phyloP scores from a whole-genome alignment of 441 rosid genomes.

The Gossypium trilobum region DNA sequence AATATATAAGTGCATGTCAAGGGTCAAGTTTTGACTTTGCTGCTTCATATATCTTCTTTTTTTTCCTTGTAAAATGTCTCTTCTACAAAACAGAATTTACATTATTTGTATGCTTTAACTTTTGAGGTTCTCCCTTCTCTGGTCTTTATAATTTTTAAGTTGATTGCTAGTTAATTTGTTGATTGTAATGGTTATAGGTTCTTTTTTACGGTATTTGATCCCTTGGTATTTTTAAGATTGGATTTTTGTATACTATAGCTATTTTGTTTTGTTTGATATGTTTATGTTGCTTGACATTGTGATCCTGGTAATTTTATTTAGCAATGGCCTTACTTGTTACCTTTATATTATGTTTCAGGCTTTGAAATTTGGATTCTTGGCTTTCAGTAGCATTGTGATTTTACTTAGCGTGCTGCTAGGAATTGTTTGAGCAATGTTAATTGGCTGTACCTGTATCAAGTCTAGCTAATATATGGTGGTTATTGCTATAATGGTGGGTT shows the following conservation, averaged over 20 bases:
- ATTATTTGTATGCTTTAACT: background rate
- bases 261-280: background rate
- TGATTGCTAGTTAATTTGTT: background rate
- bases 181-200: background rate
- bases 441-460: background rate
- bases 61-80: background rate
- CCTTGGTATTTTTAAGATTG: background rate
- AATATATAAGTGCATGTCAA: background rate
- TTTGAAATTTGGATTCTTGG: slow-evolving; percentile 2
- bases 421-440: background rate
- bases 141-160: background rate
- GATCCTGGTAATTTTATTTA: background rate
- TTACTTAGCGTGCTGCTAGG: background rate
- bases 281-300: background rate
- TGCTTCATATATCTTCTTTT: too few species aligned
- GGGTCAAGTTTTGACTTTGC: too few species aligned
- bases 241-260: background rate
- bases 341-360: background rate
- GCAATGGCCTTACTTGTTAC: background rate
- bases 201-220: background rate
- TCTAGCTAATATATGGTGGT: background rate
- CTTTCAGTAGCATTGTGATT: background rate
- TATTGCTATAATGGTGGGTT: background rate
- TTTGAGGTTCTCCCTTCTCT: background rate
- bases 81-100: background rate